Base-by-base conservation (phyloP, 148 eudicot genomes). In the Rhododendron simsii region DNA sequence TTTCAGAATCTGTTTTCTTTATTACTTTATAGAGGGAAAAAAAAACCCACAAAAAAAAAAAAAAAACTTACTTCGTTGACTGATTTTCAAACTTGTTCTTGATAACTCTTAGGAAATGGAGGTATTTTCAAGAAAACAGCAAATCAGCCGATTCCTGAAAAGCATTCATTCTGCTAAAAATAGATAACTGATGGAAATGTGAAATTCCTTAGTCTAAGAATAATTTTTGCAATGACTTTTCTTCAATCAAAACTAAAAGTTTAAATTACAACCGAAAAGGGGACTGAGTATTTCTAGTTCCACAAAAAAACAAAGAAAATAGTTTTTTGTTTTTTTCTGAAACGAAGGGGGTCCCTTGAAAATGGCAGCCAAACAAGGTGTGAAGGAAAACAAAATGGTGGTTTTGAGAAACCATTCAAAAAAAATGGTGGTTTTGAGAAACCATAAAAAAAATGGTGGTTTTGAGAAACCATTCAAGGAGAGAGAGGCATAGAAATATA, bases 301-400 rank as follows among this genome's bases (percentile, higher is more conserved):
- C 44, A 41, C 44, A 47, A 47, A 47, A 47, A 47, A 47, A 33
- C 0, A 47, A 47, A 47, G 0, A 47, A 47, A 9, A 47, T 8
- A 41, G 7, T 39, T 39, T 41, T 41, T 41, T 5, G 44, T 41
- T 47, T 47, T 47, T 13, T 51, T 11, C 57, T 51, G 16, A 14
- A 14, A 51, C 16, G 4, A 15, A 16, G 1, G 61, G 61, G 61
- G 16, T 55, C 7, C 26, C 3, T 8, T 0, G 10, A 65, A n/a
- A 65, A 65, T n/a, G 30, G 13, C 71, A 65, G 71, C 71, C 30
- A 65, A 65, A 65, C 71, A 65, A 65, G 71, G 30, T 10, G 61
- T 45, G 61, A 80, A 33, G 65, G 7, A 59, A 55, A 59, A 59
- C 65, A 55, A 55, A 55, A 57, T 81, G 84, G 48, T 81, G 84